phyloP scores from a whole-genome alignment of 352 stramenopile species.

The Phytophthora pini region DNA sequence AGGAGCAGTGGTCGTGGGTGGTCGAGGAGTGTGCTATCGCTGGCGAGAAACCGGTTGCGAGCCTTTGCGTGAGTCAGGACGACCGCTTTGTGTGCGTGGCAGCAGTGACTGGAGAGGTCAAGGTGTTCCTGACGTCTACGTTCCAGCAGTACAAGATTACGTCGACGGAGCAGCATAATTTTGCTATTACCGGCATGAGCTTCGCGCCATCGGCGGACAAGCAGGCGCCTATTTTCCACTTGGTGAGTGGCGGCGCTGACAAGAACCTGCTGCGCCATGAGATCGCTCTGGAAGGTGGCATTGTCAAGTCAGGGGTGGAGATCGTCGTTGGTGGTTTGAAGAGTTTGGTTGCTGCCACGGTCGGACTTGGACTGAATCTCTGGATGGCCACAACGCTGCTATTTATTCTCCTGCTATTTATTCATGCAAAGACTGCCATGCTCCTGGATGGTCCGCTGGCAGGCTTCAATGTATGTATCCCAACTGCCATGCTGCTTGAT shows the following conservation, averaged over 20 bases:
- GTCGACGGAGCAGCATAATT: constrained; percentile 70
- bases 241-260: constrained; percentile 80
- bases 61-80: constrained; percentile 78
- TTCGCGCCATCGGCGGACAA: constrained; percentile 54
- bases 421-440: constrained; percentile 70
- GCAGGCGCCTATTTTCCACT: constrained; percentile 43
- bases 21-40: constrained; percentile 61
- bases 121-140: constrained; percentile 57
- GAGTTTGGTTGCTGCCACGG: constrained; percentile 30
- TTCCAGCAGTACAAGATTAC: constrained; percentile 62
- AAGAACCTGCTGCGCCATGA: constrained; percentile 79
- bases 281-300: constrained; percentile 57
- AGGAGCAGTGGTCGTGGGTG: constrained; percentile 76
- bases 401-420: constrained; percentile 80
- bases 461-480: constrained; percentile 59
- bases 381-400: constrained; percentile 61
- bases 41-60: constrained; percentile 76
- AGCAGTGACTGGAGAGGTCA: constrained; percentile 76
- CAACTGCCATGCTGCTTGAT: not conserved
- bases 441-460: constrained; percentile 51
- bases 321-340: constrained; percentile 42
- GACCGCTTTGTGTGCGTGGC: constrained; percentile 76
- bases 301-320: constrained; percentile 52
- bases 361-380: constrained; percentile 57
- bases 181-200: constrained; percentile 86